Evolutionary conservation across 2,329 filamentous ascomycete species (phyloP), one percentile per base, ranked within the genome.

Genomic region (Alternaria brassicae): DNA sequence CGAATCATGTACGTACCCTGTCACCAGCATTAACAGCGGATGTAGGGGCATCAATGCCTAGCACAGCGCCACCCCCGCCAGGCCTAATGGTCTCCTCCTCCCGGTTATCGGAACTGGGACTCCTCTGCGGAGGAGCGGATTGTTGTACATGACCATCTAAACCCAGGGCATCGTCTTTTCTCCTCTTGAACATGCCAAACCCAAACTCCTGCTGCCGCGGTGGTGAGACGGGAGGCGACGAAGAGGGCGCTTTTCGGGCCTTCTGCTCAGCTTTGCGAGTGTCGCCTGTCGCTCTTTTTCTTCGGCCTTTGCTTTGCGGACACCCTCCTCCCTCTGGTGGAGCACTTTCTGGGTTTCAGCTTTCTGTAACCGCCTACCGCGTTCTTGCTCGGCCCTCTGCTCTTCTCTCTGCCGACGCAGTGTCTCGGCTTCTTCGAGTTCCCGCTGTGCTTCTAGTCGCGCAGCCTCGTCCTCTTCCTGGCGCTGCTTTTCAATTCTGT

Each of bases 21-120:
- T 93, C 91, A 44, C 89, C 89, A 61, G 90, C 86, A 79, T 96
- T 96, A 58, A 90, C 89, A 13, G 91, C 91, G 53, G 92, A 93
- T 9, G 89, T 82, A 1, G 93, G 93, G 21, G 91, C 91, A 80
- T 96, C 92, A 41, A 84, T 88, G 51, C 84, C 84, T 23, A 86
- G 82, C 2, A 85, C 79, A 32, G 79, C 75, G 13, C 80, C 81
- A 42, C 81, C 80, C 5, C 81, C 81, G 17, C 80, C 80, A n/a
- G 77, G 75, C 55, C 71, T 74, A 58, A 81, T 82, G 1, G 72
- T 75, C 13, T 75, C 70, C 48, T 69, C 55, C 36, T 73, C 69
- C 6, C 64, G 66, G 25, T 65, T 65, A 2, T 63, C 68, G 2
- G 58, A 27, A 21, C 36, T 62, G 32, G 69, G 61, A 55, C 67